Percentiles rank a stretch among this genome's conserved stretches.
Evolutionary conservation across 2,329 filamentous ascomycete species (phyloP).

Genomic region (Drechslera avenae): DNA sequence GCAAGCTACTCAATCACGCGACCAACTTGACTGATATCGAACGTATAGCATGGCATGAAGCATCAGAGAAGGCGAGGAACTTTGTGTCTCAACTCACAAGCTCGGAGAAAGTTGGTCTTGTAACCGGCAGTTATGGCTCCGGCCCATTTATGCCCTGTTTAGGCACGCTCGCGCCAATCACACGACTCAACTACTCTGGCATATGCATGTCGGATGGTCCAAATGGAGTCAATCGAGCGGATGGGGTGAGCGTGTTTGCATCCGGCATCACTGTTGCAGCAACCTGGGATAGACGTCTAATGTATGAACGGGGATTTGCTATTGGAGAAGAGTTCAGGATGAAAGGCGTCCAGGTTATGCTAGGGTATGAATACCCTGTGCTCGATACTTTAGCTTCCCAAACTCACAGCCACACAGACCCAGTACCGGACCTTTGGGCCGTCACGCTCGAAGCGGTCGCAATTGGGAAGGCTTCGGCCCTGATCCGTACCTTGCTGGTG

Average conservation of each 20-base stretch:
- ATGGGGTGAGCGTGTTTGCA: constrained; percentile 43
- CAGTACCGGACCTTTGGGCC: constrained; percentile 54
- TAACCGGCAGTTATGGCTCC: constrained; percentile 26
- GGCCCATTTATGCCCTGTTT: too few species aligned
- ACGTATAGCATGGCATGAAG: constrained; percentile 38
- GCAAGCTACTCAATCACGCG: too few species aligned
- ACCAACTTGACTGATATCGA: too few species aligned
- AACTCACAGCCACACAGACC: too few species aligned
- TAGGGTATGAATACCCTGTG: too few species aligned
- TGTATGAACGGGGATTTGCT: constrained; percentile 38
- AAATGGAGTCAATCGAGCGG: constrained; percentile 42
- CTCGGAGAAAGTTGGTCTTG: constrained; percentile 35
- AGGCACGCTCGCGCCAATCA: constrained; percentile 46
- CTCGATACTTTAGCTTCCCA: too few species aligned
- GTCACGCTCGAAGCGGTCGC: constrained; percentile 47
- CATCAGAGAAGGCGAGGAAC: constrained; percentile 26
- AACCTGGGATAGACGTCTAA: constrained; percentile 48
- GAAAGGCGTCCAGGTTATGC: constrained; percentile 49
- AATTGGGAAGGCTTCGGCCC: constrained; percentile 53
- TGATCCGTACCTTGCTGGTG: constrained; percentile 53
- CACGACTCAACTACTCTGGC: constrained; percentile 47
- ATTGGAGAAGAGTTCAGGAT: constrained; percentile 41
- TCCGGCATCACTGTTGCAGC: constrained; percentile 48
- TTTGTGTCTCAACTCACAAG: constrained; percentile 29
- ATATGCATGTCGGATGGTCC: constrained; percentile 52